Conservation (phyloP, 345 rosid genomes). For the Syzygium aromaticum region DNA sequence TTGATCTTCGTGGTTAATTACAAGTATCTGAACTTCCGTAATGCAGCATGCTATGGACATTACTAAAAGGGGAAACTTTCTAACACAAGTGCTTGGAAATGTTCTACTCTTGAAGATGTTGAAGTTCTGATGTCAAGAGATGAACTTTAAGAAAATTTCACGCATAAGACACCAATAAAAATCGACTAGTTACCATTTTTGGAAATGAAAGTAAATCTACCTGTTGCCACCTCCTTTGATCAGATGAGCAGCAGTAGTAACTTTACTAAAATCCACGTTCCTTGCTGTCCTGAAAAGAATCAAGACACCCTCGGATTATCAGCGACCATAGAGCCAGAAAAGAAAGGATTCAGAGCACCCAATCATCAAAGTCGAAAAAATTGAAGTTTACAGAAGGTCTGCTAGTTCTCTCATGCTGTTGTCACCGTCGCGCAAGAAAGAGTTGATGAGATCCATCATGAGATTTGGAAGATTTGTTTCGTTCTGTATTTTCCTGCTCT, state of each 20-base stretch:
- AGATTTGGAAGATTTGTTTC: background rate
- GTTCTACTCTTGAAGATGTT: background rate
- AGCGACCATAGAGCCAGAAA: background rate
- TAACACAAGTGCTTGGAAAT: background rate
- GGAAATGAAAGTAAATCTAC: background rate
- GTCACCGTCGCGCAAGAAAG: constrained; percentile 10
- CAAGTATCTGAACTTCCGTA: background rate
- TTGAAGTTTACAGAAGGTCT: constrained; percentile 4
- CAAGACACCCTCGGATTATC: background rate
- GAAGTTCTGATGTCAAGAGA: background rate
- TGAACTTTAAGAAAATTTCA: background rate
- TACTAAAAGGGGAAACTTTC: background rate
- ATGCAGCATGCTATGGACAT: background rate
- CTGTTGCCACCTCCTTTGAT: constrained; percentile 10
- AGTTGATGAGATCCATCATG: constrained; percentile 5
- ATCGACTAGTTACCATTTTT: background rate
- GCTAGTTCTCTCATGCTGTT: background rate
- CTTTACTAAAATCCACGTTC: constrained; percentile 7
- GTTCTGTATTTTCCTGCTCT: background rate
- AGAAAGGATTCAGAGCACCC: background rate
- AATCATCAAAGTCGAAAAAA: background rate
- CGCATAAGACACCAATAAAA: background rate
- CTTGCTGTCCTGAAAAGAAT: constrained; percentile 7
- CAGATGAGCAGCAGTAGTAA: background rate
- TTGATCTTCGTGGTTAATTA: background rate